Percentiles rank a stretch among this genome's conserved stretches.
These are phyloP conservation scores for Lentinula lateritia DNA, from an alignment of 768 basidiomycete species.

Conservation along the genomic window DNA sequence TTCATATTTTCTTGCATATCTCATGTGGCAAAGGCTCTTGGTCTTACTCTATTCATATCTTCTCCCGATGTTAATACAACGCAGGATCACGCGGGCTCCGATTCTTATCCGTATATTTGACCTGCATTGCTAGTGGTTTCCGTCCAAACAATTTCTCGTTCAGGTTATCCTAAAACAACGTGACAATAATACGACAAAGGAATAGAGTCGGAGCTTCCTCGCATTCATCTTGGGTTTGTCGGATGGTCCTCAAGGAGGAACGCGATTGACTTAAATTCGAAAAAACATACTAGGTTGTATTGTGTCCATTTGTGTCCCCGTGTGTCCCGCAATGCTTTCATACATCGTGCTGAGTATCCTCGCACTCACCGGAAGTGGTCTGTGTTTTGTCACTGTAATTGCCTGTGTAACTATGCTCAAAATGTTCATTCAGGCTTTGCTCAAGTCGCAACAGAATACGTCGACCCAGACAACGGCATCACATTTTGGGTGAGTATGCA, in stretches of 20 bases:
- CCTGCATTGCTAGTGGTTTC: neutral
- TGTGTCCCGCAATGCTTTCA: slow-evolving; percentile 11
- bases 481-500: slow-evolving; percentile 27
- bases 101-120: slow-evolving; percentile 1
- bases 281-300: too few relatives aligned
- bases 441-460: slow-evolving; percentile 37
- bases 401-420: neutral
- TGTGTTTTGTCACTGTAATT: neutral
- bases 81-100: slow-evolving; percentile 2
- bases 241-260: neutral
- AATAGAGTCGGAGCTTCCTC: slow-evolving; percentile 10
- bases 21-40: neutral
- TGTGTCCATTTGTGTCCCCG: neutral
- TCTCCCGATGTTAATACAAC: neutral
- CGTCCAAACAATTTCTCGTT: neutral
- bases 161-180: neutral
- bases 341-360: slow-evolving; percentile 20
- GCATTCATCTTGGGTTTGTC: slow-evolving; percentile 4
- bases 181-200: neutral
- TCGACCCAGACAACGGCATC: slow-evolving; percentile 52
- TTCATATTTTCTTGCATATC: neutral
- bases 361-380: slow-evolving; percentile 25
- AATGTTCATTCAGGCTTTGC: slow-evolving; percentile 29
- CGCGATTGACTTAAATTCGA: neutral
- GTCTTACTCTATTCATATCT: neutral